Conservation (phyloP, 2,329 filamentous ascomycete genomes). For the Fonsecaea pedrosoi region DNA sequence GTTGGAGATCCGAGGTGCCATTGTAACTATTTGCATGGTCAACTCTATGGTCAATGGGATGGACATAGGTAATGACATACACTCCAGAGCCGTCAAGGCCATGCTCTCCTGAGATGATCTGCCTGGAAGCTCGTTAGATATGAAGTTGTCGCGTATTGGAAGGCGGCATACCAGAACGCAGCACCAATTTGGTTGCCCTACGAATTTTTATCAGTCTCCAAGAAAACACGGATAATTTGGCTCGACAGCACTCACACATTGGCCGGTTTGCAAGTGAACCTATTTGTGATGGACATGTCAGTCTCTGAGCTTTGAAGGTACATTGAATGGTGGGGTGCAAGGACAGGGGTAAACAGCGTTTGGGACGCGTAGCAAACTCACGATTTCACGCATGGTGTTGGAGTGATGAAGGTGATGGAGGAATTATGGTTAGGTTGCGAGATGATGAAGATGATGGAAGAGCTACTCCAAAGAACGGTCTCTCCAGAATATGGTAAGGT, state of each 20-base stretch:
- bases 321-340: conserved; percentile 32
- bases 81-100: conserved; percentile 97
- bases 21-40: conserved; percentile 72
- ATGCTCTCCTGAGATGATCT: conserved; percentile 87
- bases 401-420: conserved; percentile 15
- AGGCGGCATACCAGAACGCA: conserved; percentile 84
- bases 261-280: conserved; percentile 99
- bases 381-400: conserved; percentile 75
- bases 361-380: conserved; percentile 59
- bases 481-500: conserved; percentile 15
- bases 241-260: conserved; percentile 77
- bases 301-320: conserved; percentile 45
- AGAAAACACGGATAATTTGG: conserved; percentile 42
- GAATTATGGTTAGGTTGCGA: conserved; percentile 22
- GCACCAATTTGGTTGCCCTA: conserved; percentile 99
- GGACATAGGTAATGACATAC: conserved; percentile 62
- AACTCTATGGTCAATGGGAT: conserved; percentile 5
- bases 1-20: conserved; percentile 96
- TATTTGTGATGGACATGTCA: conserved; percentile 66
- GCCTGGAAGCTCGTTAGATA: conserved; percentile 62
- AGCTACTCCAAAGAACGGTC: conserved; percentile 21
- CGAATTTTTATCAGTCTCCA: conserved; percentile 41
- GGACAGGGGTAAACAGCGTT: conserved; percentile 42
- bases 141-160: conserved; percentile 28
- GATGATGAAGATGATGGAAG: conserved; percentile 9